Conservation (phyloP, 192 early-diverging fungal species). For the Entomortierella parvispora region DNA sequence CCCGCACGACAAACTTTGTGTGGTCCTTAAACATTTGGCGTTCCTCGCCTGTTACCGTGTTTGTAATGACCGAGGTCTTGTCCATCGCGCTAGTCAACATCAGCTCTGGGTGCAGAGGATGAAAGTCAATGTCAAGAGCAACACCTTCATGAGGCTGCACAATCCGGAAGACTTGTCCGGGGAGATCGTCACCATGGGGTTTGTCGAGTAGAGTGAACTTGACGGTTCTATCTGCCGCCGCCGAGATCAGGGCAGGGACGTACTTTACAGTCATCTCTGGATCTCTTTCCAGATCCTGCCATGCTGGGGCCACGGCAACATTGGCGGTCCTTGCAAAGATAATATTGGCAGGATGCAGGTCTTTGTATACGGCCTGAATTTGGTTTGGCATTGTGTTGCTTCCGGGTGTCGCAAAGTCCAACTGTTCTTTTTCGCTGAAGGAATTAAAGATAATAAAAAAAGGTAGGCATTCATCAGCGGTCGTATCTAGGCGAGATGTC, state of each 20-base stretch:
- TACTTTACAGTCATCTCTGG: slow-evolving; percentile 23
- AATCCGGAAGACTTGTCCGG: slow-evolving; percentile 44
- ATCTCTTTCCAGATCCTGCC: slow-evolving; percentile 23
- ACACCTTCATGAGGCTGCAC: slow-evolving; percentile 67
- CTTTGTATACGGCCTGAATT: slow-evolving; percentile 35
- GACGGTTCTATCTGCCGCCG: slow-evolving; percentile 71
- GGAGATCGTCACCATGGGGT: slow-evolving; percentile 49
- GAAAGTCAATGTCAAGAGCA: slow-evolving; percentile 70
- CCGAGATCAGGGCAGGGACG: slow-evolving; percentile 56
- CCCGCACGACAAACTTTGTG: slow-evolving; percentile 72
- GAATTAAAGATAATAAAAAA: background rate
- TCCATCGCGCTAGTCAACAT: slow-evolving; percentile 69
- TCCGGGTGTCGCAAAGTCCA: slow-evolving; percentile 52
- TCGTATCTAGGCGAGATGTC: background rate
- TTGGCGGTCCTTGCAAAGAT: slow-evolving; percentile 55
- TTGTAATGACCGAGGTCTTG: slow-evolving; percentile 50
- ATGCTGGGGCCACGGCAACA: slow-evolving; percentile 31
- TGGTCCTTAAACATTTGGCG: slow-evolving; percentile 76
- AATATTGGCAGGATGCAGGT: slow-evolving; percentile 69
- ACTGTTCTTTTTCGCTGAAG: slow-evolving; percentile 28
- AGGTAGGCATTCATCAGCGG: background rate
- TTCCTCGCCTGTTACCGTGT: slow-evolving; percentile 52
- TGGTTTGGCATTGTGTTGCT: slow-evolving; percentile 52
- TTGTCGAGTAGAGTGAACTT: slow-evolving; percentile 58
- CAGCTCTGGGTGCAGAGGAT: slow-evolving; percentile 60